phyloP scores from a whole-genome alignment of 73 alveolate species.

The Effrenium voratum region DNA sequence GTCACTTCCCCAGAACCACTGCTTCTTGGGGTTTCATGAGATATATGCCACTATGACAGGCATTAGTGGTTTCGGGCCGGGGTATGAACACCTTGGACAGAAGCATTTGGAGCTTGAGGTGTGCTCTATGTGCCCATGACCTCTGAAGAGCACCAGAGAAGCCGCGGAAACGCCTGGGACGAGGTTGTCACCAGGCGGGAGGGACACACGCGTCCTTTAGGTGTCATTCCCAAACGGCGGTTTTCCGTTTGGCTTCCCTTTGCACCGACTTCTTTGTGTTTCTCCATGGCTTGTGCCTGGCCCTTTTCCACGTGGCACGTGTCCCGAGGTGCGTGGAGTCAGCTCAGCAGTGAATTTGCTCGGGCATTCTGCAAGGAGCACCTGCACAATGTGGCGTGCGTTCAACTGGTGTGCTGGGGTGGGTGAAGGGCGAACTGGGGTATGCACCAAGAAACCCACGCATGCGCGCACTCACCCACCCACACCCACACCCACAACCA shows the following conservation, averaged over 20 bases:
- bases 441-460: no score
- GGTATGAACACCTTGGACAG: not conserved
- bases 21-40: not conserved
- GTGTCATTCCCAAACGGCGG: not conserved
- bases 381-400: no score
- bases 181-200: constrained; percentile 52
- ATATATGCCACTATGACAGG: not conserved
- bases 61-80: not conserved
- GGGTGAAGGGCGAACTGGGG: no score
- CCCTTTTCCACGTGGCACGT: not conserved
- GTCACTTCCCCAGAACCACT: not conserved
- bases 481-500: no score
- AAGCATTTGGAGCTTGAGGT: not conserved
- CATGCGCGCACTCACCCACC: no score
- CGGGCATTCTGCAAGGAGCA: not conserved
- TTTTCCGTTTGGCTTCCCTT: not conserved
- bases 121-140: constrained; percentile 87
- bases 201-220: not conserved
- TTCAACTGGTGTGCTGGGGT: no score
- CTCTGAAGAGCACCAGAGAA: constrained; percentile 31
- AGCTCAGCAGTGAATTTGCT: not conserved
- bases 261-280: not conserved
- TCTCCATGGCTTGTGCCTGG: not conserved
- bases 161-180: constrained; percentile 55
- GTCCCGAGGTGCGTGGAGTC: not conserved